A percentile compares a stretch with the other conserved stretches of the same genome.
Conservation (phyloP, 208 protist species). For the Trypanosoma avium region DNA sequence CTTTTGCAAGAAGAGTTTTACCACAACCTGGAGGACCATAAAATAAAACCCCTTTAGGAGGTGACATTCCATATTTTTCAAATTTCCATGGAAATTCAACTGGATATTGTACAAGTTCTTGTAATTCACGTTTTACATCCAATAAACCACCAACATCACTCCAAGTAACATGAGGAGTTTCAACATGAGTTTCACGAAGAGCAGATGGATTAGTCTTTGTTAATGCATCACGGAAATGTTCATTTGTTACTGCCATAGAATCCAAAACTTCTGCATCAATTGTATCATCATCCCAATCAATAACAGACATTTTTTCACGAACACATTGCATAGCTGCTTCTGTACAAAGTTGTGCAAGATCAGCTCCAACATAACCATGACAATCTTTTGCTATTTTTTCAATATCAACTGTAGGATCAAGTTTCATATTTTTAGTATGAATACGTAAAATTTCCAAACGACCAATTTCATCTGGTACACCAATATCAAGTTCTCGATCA, state of each 20-base stretch:
- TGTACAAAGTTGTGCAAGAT: conserved; percentile 99
- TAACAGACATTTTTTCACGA: conserved; percentile 99
- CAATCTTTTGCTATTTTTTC: conserved; percentile 97
- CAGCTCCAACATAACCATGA: conserved; percentile 99
- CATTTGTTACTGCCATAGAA: conserved; percentile 97
- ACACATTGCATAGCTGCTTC: conserved; percentile 99
- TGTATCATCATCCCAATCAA: conserved; percentile 99
- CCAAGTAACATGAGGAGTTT: conserved; percentile 99
- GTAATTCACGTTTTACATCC: conserved; percentile 98
- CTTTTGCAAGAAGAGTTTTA: conserved; percentile 98
- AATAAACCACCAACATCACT: conserved; percentile 99
- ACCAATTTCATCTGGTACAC: conserved; percentile 99
- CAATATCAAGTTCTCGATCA: conserved; percentile 99
- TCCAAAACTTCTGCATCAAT: conserved; percentile 99
- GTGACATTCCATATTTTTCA: conserved; percentile 99
- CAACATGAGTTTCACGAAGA: conserved; percentile 98
- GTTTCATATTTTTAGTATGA: conserved; percentile 99
- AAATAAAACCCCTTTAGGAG: conserved; percentile 97
- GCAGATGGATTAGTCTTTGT: conserved; percentile 98
- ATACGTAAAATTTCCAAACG: conserved; percentile 99
- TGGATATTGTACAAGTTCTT: conserved; percentile 99
- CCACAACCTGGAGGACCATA: conserved; percentile 99
- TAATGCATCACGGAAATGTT: conserved; percentile 99
- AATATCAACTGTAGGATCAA: conserved; percentile 98
- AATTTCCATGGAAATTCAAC: conserved; percentile 99